Conservation (phyloP, 345 rosid genomes). For the Lepidium africanum region DNA sequence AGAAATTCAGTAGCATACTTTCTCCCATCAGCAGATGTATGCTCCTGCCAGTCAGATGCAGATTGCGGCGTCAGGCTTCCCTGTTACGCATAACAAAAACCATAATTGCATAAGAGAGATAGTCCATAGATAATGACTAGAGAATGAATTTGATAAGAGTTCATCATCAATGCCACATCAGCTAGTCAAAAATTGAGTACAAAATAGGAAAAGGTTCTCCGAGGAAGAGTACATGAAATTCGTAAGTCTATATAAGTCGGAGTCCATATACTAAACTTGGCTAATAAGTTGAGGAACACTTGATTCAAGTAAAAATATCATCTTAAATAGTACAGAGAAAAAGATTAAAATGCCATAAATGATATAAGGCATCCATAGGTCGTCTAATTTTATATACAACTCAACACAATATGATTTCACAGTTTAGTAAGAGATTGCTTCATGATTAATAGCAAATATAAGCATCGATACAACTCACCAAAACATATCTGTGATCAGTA, state of each 20-base stretch:
- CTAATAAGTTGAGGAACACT: not conserved
- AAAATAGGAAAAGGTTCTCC: not conserved
- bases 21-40: slow-evolving; percentile 79
- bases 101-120: not conserved
- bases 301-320: not conserved
- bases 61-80: slow-evolving; percentile 43
- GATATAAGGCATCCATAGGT: not conserved
- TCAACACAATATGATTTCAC: not conserved
- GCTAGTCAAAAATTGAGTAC: not conserved
- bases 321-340: not conserved
- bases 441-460: not conserved
- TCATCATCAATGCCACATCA: slow-evolving; percentile 1
- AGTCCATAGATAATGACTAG: not conserved
- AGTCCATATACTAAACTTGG: not conserved
- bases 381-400: not conserved
- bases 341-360: not conserved
- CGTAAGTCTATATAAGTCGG: not conserved
- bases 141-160: not conserved
- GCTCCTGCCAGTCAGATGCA: slow-evolving; percentile 93
- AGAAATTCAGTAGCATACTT: slow-evolving; percentile 43
- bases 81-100: slow-evolving; percentile 1
- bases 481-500: not conserved
- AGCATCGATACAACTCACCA: not conserved
- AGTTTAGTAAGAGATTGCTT: not conserved
- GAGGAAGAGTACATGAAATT: not conserved